Evolutionary conservation across 176 grass and related monocot species (phyloP), one percentile per base, ranked within the genome.

Genomic region (Oryza officinalis): DNA sequence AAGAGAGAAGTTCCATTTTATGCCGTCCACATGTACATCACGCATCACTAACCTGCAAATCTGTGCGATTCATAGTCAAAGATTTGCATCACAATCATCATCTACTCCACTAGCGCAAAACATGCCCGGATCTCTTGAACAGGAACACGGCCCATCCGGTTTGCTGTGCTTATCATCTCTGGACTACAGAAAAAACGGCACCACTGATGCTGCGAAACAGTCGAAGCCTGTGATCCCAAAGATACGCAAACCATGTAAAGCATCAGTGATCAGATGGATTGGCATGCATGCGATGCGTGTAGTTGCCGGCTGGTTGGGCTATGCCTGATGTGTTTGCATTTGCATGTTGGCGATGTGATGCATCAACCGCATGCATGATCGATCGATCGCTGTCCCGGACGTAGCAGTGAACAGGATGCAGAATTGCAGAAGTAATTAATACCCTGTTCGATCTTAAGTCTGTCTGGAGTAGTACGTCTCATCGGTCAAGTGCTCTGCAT

Each of bases 341-440:
- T 57, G 50, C 52, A 57, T 57, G 18, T 11, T 32, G n/a, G 60
- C n/a, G 68, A 83, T 76, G 31, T 75, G 72, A 84, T 46, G 68
- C 40, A 4, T 66, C 30, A 54, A 31, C 20, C 4, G 75, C 65
- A 13, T 52, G 54, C 57, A 49, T 37, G 2, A n/a, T 33, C 54
- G 50, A 8, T 41, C 25, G 70, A 18, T 73, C 71, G 25, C 71
- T 73, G 71, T 73, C 25, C 40, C 25, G 1, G 71, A 38, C 69
- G 8, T 83, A 28, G 52, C 69, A 83, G 63, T 33, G 52, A 63
- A 63, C 57, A 83, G 63, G 26, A 72, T 22, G 52, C 33, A 72
- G 50, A 72, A 38, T 38, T 38, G 23, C 52, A 73, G 52, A 82
- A 20, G 25, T 27, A 25, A 40, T 40, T 25, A 69, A 54, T 69